Evolutionary conservation across 169 alveolate species (phyloP), one percentile per base, ranked within the genome.

Genomic region (Miamiensis avidus): DNA sequence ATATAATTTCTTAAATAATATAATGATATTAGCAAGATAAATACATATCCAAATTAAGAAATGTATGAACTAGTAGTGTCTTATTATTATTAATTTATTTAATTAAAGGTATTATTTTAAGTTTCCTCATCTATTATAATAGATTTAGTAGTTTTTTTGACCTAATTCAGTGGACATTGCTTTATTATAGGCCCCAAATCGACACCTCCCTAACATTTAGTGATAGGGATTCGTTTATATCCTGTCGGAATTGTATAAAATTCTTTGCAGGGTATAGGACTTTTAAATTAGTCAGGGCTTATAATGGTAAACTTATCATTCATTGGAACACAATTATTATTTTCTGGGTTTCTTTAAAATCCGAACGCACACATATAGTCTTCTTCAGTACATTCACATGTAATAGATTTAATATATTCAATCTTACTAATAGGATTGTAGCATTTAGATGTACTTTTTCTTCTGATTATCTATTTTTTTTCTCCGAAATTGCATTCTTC

Each of bases 331-430:
- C 95, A 88, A 1, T 65, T 78, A 31, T 89, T 75, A 31, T 81
- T 86, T 30, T 82, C 77, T 0, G 64, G 31, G 29, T 82, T 78
- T 81, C 93, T 89, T 0, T 75, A 74, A 78, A 75, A 93, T 20
- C 94, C 95, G 49, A 75, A 82, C 75, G 91, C 96, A 34, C 96
- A 93, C 78, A 89, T 93, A 79, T 87, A 93, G 83, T 93, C 96
- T 34, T 82, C 85, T 76, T 92, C 92, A 31, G 95, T 88, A 78
- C 96, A 93, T 25, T 82, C 89, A 65, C 96, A 93, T 73, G 83
- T 88, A 32, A 82, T 88, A n/a, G 88, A 76, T 28, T 90, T 75
- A 65, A 75, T 32, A 29, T 79, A 29, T 72, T 79, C 16, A 34
- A 26, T 0, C 15, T 65, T 89, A 85, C n/a, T 91, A 82, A 87